Evolutionary conservation across 2,329 filamentous ascomycete species (phyloP), one percentile per base, ranked within the genome.

Genomic region (Aspergillus sp.): DNA sequence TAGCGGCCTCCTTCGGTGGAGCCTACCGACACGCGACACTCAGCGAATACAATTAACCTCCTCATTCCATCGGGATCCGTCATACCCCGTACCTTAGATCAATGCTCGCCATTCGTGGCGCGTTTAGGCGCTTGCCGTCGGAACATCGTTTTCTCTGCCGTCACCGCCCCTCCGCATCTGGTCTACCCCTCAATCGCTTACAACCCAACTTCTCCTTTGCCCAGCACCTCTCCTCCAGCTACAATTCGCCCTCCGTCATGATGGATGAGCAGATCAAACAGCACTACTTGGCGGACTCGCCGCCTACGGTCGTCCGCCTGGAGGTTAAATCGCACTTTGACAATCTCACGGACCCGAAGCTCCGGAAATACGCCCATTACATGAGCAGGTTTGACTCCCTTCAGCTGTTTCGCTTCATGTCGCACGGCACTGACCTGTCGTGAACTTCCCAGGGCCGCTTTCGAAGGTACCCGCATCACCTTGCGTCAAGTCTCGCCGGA

Each of bases 291-390:
- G 92, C 94, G 44, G 94, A 99, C 73, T 87, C 88, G 58, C 94
- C 94, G 43, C 94, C 94, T 1, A 88, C 87, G 45, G 85, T 97
- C 52, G 93, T 97, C 54, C 85, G 87, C 45, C 83, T 99, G 46
- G 87, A 91, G 71, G 94, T 97, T 71, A 91, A 91, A 76, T 89
- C 91, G 69, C 93, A 97, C 75, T 99, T 97, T 65, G 88, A 93
- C 50, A 84, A 73, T 5, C 65, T 79, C 42, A 72, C 72, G 34
- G 70, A 77, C 52, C 66, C 68, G 42, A 72, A 88, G 69, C 85
- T 96, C 77, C 91, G 93, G 78, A 86, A 88, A 68, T 97, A 97
- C 79, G 89, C 92, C 58, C 92, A 97, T 75, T 91, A 87, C 68
- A 89, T 96, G 69, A 90, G 87, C 82, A 84, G 82, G 88, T 89